Percentiles rank a stretch among this genome's conserved stretches.
Conservation (phyloP, 2,329 filamentous ascomycete genomes). For the Cladosporium oxysporum region DNA sequence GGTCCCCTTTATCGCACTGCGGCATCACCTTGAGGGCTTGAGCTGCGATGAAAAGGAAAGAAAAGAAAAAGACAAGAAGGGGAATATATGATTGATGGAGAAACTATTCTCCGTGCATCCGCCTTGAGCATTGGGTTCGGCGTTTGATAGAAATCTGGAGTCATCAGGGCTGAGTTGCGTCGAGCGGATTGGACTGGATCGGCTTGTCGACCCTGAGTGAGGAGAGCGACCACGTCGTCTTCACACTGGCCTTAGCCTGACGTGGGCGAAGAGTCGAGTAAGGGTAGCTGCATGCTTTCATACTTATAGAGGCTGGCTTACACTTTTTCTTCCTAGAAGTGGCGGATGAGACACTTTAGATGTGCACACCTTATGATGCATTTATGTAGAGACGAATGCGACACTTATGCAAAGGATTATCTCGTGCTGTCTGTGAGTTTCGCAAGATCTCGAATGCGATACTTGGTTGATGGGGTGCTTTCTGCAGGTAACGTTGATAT, state of each 20-base stretch:
- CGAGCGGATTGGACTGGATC: not conserved
- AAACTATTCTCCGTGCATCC: not conserved
- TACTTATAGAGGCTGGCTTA: not conserved
- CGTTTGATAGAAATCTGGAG: not conserved
- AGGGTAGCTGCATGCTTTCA: not conserved
- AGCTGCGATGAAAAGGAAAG: not conserved
- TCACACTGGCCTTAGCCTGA: not conserved
- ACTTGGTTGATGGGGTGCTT: too few relatives aligned
- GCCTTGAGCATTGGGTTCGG: not conserved
- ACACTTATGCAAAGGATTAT: not conserved
- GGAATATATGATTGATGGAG: not conserved
- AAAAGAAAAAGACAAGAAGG: not conserved
- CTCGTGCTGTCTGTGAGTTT: not conserved
- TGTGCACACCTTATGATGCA: not conserved
- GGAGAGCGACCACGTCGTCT: not conserved
- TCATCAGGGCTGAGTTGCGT: not conserved
- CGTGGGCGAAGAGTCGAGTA: not conserved
- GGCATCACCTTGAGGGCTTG: not conserved
- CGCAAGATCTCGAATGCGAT: too few relatives aligned
- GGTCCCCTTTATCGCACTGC: conserved; percentile 77
- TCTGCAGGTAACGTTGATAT: too few relatives aligned
- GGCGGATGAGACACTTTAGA: not conserved
- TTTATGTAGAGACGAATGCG: conserved; percentile 6
- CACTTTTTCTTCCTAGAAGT: not conserved
- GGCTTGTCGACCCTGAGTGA: not conserved